Evolutionary conservation across 164 flowering plant species (phyloP), one percentile per base, ranked within the genome.

Genomic region (Nymphaea colorata): DNA sequence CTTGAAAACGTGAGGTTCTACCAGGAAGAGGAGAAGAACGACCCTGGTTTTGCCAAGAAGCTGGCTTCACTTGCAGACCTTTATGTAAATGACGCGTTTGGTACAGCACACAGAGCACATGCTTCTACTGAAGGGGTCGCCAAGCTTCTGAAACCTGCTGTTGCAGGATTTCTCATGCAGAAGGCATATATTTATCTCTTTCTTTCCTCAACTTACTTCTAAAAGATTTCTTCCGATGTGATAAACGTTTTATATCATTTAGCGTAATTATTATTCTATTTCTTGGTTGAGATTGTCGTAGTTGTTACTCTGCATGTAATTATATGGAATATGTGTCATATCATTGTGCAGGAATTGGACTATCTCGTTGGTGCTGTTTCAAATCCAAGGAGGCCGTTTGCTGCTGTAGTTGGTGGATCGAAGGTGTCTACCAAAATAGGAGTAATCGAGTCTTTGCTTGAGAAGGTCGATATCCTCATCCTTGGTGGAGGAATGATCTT

Each of bases 61-160:
- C 86, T 89, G 62, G 96, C 96, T 7, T 83, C 96, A 17, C 71
- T 89, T 8, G 96, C 96, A 2, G 93, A 87, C 81, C 80, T 89
- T 3, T 89, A 80, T 74, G 96, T 90, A 44, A 90, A 90, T 78
- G 96, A 90, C 78, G 96, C 93, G 10, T 90, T 90, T 69, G 93
- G 96, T 2, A 86, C 96, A 51, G 96, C 96, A 18, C 96, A 90
- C 69, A 86, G 96, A 75, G 93, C 96, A 61, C 93, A 87, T 75
- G 96, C 96, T 66, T 87, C 96, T 12, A 90, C 96, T 11, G 96
- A 87, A 72, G 93, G 93, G 15, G 91, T 87, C 53, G 78, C 93
- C n/a, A 85, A 87, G 51, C 86, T 79, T 82, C 81, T 90, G 77
- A 90, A 76, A 79, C 96, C 96, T 65, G 81, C 96, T 63, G 96